Evolutionary conservation across 2,329 filamentous ascomycete genomes (phyloP), one percentile per base, ranked within the genome.

Genomic region (Penicillium freii): DNA sequence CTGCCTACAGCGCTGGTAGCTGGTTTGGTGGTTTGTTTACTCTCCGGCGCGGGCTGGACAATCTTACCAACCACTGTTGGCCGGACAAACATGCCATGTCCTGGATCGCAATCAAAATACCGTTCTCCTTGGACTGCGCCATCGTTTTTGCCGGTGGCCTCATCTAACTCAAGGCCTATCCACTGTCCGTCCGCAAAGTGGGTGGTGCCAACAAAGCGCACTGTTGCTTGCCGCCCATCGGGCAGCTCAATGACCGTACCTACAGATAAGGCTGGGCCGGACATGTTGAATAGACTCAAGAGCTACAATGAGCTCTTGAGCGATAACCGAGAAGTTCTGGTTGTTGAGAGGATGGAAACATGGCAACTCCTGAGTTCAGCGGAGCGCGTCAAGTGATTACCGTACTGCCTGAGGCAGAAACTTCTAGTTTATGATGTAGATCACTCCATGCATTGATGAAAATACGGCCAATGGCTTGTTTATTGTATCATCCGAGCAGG

Each of bases 91-190:
- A 99, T 94, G 81, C 91, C 85, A 83, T 87, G 75, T 71, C 82
- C 76, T 44, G 79, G 76, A 48, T 81, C 73, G 66, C 93, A 97
- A 49, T 92, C 86, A 67, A 96, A 97, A 73, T 97, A 97, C 21
- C 91, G 82, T 71, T 91, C 84, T 60, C 91, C 92, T 73, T 93
- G 85, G 46, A 97, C 91, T 54, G 89, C 88, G 63, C 93, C 93
- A 81, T 97, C 91, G 68, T 97, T 97, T 80, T 97, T 97, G 33
- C 94, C 93, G 21, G 83, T 85, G 52, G 87, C 81, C 46, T 91
- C 88, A 51, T 91, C 86, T 56, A 97, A 84, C 78, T 96, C 92
- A 58, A 97, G 84, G 62, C 93, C 93, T 58, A 97, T 81, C 91
- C 92, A 97, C 60, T 90, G 86, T 61, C 92, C 93, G 6, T 82